These are phyloP conservation scores for Taphrina communis DNA, from an alignment of 1,139 yeast genomes.

Conservation along the genomic window DNA sequence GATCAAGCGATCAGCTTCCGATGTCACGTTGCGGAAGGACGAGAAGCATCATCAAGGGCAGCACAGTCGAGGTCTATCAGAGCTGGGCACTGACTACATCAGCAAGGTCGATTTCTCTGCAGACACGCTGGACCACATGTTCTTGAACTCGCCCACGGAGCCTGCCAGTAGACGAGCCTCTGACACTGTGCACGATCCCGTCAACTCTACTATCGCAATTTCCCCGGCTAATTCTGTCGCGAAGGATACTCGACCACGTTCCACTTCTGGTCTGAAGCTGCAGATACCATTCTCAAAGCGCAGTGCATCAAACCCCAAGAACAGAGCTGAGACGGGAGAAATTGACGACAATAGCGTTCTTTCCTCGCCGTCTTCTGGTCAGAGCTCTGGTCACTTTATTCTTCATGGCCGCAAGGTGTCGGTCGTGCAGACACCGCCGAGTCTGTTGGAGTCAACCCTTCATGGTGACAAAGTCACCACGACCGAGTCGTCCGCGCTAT, in stretches of 20 bases:
- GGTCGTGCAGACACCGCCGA: constrained; percentile 35
- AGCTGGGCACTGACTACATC: constrained; percentile 16
- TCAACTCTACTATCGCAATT: neutral
- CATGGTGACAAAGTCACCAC: neutral
- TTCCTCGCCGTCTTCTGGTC: constrained; percentile 26
- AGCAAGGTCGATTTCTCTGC: constrained; percentile 10
- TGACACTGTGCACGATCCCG: neutral
- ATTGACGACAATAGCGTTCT: constrained; percentile 5
- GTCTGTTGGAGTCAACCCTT: constrained; percentile 17
- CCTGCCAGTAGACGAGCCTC: neutral
- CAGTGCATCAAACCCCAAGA: neutral
- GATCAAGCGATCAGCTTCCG: constrained; percentile 1
- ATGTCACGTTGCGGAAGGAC: neutral
- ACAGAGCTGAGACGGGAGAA: constrained; percentile 9
- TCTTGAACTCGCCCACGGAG: constrained; percentile 16
- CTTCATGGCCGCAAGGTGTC: constrained; percentile 39
- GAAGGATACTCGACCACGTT: neutral
- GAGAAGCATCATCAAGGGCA: neutral
- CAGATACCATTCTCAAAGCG: constrained; percentile 15
- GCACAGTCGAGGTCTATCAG: constrained; percentile 3
- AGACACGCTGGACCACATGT: constrained; percentile 16
- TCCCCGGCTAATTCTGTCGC: neutral
- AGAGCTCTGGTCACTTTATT: constrained; percentile 32
- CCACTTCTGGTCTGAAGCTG: constrained; percentile 7
- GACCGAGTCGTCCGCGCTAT: neutral